phyloP scores from a whole-genome alignment of 331 rosid genomes.

The Telfairia occidentalis region DNA sequence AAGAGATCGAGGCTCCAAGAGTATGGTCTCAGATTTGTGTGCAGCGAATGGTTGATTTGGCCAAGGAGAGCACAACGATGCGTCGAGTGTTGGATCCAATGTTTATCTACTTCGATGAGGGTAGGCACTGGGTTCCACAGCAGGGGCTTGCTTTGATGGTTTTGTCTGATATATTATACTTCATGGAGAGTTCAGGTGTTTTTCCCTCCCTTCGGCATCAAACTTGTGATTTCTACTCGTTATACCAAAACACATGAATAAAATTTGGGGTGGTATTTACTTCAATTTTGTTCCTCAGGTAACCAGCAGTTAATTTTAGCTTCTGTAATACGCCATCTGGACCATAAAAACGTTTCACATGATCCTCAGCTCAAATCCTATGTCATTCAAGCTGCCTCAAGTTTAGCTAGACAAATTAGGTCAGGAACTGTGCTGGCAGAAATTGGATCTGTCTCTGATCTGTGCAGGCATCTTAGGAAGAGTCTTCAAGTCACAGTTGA shows the following conservation, averaged over 20 bases:
- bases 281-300: constrained; percentile 31
- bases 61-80: constrained; percentile 88
- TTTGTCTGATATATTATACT: constrained; percentile 71
- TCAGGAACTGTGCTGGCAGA: constrained; percentile 57
- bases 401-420: constrained; percentile 67
- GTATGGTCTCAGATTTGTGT: constrained; percentile 86
- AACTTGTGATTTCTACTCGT: not conserved
- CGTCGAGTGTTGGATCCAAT: constrained; percentile 85
- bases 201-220: constrained; percentile 11
- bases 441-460: constrained; percentile 74
- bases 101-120: constrained; percentile 75
- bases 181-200: constrained; percentile 61
- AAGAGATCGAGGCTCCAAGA: constrained; percentile 74
- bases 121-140: constrained; percentile 64
- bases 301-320: constrained; percentile 67
- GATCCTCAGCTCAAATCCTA: constrained; percentile 63
- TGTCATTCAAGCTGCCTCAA: constrained; percentile 65
- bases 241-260: not conserved
- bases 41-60: constrained; percentile 80
- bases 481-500: constrained; percentile 82
- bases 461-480: constrained; percentile 96
- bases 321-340: constrained; percentile 77
- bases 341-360: constrained; percentile 77
- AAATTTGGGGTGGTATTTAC: not conserved
- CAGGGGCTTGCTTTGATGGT: constrained; percentile 70